Conservation (phyloP, 2,329 filamentous ascomycete genomes). For the Sclerotinia nivalis region DNA sequence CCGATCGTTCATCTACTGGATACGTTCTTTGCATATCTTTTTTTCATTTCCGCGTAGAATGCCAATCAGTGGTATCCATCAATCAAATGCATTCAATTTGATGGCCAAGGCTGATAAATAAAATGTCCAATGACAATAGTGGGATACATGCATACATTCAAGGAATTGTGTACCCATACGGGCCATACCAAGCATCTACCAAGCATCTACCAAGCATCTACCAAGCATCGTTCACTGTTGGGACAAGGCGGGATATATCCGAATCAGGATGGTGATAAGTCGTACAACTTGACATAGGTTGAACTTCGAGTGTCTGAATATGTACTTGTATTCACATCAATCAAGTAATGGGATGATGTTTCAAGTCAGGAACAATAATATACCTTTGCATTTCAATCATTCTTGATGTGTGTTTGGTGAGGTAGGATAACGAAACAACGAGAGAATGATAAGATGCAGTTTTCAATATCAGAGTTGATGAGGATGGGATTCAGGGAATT, state of each 20-base stretch:
- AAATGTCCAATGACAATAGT: slow-evolving; percentile 3
- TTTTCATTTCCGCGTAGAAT: neutral
- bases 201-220: no score
- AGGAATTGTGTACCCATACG: neutral
- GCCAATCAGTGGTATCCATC: neutral
- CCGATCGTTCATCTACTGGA: neutral
- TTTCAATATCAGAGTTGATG: neutral
- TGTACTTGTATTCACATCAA: no score
- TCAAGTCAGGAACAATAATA: neutral
- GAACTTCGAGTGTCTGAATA: slow-evolving; percentile 3
- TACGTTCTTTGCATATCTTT: neutral
- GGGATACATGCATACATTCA: slow-evolving; percentile 6
- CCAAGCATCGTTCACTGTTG: neutral
- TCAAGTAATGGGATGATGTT: neutral
- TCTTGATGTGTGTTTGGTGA: neutral
- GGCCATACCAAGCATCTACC: neutral
- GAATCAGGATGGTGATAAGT: slow-evolving; percentile 3
- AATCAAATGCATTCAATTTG: neutral
- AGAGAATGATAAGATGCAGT: neutral
- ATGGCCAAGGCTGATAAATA: slow-evolving; percentile 11
- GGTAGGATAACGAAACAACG: neutral
- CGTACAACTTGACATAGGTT: neutral
- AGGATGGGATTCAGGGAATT: neutral
- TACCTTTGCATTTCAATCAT: neutral
- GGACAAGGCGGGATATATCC: slow-evolving; percentile 7